Evolutionary conservation across 805 yeast species (phyloP).

Genomic region (Starmerella roubikii): DNA sequence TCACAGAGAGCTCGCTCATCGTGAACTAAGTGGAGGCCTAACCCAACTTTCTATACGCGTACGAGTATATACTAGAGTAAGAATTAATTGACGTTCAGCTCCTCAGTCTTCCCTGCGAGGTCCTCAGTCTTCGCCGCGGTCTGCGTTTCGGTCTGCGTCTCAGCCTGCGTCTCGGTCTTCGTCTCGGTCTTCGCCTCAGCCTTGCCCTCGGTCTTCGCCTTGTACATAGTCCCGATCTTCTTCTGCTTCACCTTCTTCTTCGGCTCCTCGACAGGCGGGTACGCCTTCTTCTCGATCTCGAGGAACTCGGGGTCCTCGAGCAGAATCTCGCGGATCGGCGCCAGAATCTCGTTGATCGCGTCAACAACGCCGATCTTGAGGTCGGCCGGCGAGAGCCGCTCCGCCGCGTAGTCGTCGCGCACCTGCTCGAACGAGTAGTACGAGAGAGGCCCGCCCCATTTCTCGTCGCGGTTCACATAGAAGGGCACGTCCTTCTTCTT

Average conservation of each 20-base stretch:
- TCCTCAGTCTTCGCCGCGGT: constrained; percentile 11
- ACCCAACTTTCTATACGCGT: too few relatives aligned
- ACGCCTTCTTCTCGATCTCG: constrained; percentile 63
- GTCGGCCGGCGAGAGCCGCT: constrained; percentile 80
- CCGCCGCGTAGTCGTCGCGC: constrained; percentile 56
- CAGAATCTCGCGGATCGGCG: constrained; percentile 67
- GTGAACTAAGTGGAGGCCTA: too few relatives aligned
- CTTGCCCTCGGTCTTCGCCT: constrained; percentile 1
- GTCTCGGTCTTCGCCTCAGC: constrained; percentile 3
- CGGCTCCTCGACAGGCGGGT: constrained; percentile 57
- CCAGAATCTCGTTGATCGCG: constrained; percentile 64
- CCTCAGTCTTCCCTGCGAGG: constrained; percentile 21
- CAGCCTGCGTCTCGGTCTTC: constrained; percentile 11
- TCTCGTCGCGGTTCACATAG: constrained; percentile 79
- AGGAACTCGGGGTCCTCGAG: constrained; percentile 53
- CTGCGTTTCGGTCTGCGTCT: constrained; percentile 12
- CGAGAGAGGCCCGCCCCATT: constrained; percentile 86
- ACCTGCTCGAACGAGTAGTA: constrained; percentile 55
- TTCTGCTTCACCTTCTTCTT: constrained; percentile 59
- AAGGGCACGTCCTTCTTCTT: constrained; percentile 45
- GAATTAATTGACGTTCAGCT: constrained; percentile 6
- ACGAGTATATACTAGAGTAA: background rate
- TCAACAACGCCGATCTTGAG: constrained; percentile 85
- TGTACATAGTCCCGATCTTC: constrained; percentile 64
- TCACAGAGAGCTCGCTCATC: constrained; percentile 41